Conservation (phyloP, 495 filamentous ascomycete genomes). For the Staphylotrichum tortipilum region DNA sequence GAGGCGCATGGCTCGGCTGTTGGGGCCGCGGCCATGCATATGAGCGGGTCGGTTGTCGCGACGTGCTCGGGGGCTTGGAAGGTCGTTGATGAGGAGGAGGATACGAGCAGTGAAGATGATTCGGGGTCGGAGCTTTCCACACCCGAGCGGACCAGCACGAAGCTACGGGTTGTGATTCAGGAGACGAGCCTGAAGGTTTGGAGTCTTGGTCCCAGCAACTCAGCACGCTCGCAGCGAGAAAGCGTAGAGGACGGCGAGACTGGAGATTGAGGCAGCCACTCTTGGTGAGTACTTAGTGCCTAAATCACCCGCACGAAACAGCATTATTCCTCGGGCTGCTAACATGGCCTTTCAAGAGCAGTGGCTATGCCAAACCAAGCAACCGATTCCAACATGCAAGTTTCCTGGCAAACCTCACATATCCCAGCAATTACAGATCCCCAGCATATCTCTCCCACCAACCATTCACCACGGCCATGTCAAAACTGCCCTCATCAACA, state of each 20-base stretch:
- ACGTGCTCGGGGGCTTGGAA: conserved; percentile 60
- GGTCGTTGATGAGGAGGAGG: conserved; percentile 20
- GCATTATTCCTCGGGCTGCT: too few species aligned
- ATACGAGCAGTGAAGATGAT: conserved; percentile 3
- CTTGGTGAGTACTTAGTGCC: too few species aligned
- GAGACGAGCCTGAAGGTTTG: conserved; percentile 64
- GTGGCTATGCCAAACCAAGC: not conserved
- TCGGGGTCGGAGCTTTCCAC: not conserved
- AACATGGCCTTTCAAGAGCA: not conserved
- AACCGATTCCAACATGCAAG: conserved; percentile 3
- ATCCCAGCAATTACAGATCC: not conserved
- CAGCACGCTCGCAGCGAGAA: not conserved
- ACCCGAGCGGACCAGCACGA: conserved; percentile 1
- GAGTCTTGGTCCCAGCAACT: conserved; percentile 30
- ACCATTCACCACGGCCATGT: too few species aligned
- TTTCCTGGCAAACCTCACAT: not conserved
- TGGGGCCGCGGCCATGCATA: conserved; percentile 57
- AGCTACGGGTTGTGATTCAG: conserved; percentile 14
- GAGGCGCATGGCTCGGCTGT: conserved; percentile 50
- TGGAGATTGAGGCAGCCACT: not conserved
- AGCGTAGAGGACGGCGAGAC: not conserved
- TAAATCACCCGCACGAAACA: too few species aligned
- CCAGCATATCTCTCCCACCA: too few species aligned
- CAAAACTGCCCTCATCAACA: not conserved
- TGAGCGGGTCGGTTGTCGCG: conserved; percentile 57